phyloP scores from a whole-genome alignment of 2,329 filamentous ascomycete genomes.

The Aspergillus latus region DNA sequence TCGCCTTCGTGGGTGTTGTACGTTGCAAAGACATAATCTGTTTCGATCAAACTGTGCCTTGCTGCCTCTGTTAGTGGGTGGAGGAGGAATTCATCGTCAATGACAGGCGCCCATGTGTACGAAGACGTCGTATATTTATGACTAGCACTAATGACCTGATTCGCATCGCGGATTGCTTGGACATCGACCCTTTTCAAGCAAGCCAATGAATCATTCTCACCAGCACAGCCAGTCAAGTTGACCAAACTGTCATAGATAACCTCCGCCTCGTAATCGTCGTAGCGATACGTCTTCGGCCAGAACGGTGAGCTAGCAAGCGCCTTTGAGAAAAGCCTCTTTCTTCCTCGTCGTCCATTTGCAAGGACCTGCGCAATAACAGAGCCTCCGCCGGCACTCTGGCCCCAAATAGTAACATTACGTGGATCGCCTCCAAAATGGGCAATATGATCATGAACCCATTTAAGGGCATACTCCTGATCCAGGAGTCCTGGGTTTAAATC shows the following conservation, averaged over 20 bases:
- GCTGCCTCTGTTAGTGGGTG: constrained; percentile 50
- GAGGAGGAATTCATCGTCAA: constrained; percentile 56
- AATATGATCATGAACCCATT: constrained; percentile 57
- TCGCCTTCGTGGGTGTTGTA: constrained; percentile 65
- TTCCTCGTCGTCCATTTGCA: constrained; percentile 46
- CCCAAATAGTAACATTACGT: constrained; percentile 54
- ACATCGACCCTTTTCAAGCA: constrained; percentile 58
- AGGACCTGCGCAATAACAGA: constrained; percentile 43
- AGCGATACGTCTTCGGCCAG: constrained; percentile 60
- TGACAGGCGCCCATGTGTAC: constrained; percentile 62
- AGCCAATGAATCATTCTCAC: constrained; percentile 45
- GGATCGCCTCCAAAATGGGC: constrained; percentile 55
- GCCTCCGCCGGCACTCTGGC: constrained; percentile 58
- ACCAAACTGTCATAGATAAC: constrained; percentile 51
- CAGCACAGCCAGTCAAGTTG: constrained; percentile 50
- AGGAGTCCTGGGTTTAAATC: constrained; percentile 55
- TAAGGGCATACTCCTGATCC: constrained; percentile 54
- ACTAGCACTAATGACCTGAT: constrained; percentile 48
- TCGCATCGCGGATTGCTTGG: constrained; percentile 55
- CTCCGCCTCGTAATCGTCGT: constrained; percentile 54
- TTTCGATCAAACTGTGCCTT: constrained; percentile 41
- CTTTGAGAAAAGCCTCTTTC: constrained; percentile 49
- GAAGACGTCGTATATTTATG: constrained; percentile 57
- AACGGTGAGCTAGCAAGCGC: constrained; percentile 57
- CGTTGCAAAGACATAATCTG: constrained; percentile 52